Conservation (phyloP, 1,284 basidiomycete genomes). For the Heterobasidion occidentale region DNA sequence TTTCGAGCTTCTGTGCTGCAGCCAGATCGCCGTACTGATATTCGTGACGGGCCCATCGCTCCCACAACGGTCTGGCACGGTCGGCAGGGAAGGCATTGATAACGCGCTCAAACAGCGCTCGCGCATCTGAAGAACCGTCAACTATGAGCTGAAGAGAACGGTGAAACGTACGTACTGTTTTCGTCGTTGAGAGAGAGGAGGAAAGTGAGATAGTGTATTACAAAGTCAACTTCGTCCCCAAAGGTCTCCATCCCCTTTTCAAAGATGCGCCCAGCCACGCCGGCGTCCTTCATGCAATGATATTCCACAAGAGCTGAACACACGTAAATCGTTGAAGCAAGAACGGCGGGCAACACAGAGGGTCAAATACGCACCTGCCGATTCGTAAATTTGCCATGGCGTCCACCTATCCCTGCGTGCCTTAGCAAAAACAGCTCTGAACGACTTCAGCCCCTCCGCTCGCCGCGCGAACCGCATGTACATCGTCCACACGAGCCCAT, state of each 20-base stretch:
- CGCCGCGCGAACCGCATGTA: constrained; percentile 90
- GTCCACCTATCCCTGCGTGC: constrained; percentile 82
- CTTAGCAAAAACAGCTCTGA: constrained; percentile 75
- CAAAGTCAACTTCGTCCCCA: constrained; percentile 78
- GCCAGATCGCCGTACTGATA: constrained; percentile 94
- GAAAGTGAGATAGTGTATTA: constrained; percentile 87
- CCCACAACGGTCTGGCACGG: constrained; percentile 84
- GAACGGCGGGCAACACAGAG: too few species aligned
- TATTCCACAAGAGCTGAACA: constrained; percentile 87
- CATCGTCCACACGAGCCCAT: constrained; percentile 69
- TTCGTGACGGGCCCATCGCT: constrained; percentile 93
- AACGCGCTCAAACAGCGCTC: constrained; percentile 90
- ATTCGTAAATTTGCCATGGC: constrained; percentile 93
- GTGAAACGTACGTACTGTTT: constrained; percentile 57
- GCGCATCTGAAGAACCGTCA: constrained; percentile 61
- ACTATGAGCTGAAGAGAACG: neutral
- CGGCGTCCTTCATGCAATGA: constrained; percentile 83
- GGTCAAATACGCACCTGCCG: constrained; percentile 75
- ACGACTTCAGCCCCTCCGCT: constrained; percentile 78
- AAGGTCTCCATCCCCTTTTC: constrained; percentile 90
- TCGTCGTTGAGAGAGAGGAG: constrained; percentile 94
- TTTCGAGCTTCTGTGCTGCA: constrained; percentile 83
- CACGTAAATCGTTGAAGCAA: too few species aligned
- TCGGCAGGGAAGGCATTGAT: constrained; percentile 76
- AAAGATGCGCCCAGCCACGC: constrained; percentile 87